A percentile compares a stretch with the other conserved stretches of the same genome.
Evolutionary conservation across 2,329 filamentous ascomycete genomes (phyloP).

Genomic region (Aspergillus tubingensis): DNA sequence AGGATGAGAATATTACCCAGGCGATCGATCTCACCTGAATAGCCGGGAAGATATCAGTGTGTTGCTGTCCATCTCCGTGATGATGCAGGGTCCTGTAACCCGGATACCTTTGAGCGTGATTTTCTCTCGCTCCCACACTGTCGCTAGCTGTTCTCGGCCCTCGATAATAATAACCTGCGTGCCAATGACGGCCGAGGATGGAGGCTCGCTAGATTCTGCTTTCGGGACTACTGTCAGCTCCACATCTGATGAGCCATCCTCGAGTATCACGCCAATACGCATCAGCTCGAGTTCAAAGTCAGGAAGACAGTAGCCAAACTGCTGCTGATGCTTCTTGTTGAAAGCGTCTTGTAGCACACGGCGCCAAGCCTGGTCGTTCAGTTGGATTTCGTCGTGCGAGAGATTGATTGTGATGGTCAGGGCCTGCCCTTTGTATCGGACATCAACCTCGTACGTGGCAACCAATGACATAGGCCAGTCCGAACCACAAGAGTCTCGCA

Average conservation of each 20-base stretch:
- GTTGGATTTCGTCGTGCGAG: slow-evolving; percentile 35
- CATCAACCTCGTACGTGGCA: slow-evolving; percentile 47
- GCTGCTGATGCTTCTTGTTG: slow-evolving; percentile 46
- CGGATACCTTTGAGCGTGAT: slow-evolving; percentile 45
- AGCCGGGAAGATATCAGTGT: slow-evolving; percentile 53
- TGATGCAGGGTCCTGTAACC: slow-evolving; percentile 49
- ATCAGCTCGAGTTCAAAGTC: slow-evolving; percentile 52
- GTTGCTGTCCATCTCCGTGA: slow-evolving; percentile 56
- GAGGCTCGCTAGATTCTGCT: slow-evolving; percentile 30
- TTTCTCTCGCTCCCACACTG: slow-evolving; percentile 48
- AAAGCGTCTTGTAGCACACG: slow-evolving; percentile 43
- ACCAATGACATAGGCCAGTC: slow-evolving; percentile 20
- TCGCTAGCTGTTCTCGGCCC: slow-evolving; percentile 44
- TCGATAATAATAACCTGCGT: slow-evolving; percentile 45
- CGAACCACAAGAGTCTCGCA: slow-evolving; percentile 37
- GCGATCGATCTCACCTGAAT: slow-evolving; percentile 49
- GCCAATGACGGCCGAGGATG: slow-evolving; percentile 39
- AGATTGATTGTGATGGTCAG: slow-evolving; percentile 42
- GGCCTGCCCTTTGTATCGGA: slow-evolving; percentile 53
- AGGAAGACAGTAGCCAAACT: slow-evolving; percentile 49
- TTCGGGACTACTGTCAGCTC: slow-evolving; percentile 39
- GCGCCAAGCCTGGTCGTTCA: slow-evolving; percentile 32
- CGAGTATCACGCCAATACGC: slow-evolving; percentile 48
- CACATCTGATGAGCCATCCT: slow-evolving; percentile 47
- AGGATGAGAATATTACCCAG: slow-evolving; percentile 54